Base-by-base conservation (phyloP, 768 basidiomycete species). In the Filobasidium floriforme region DNA sequence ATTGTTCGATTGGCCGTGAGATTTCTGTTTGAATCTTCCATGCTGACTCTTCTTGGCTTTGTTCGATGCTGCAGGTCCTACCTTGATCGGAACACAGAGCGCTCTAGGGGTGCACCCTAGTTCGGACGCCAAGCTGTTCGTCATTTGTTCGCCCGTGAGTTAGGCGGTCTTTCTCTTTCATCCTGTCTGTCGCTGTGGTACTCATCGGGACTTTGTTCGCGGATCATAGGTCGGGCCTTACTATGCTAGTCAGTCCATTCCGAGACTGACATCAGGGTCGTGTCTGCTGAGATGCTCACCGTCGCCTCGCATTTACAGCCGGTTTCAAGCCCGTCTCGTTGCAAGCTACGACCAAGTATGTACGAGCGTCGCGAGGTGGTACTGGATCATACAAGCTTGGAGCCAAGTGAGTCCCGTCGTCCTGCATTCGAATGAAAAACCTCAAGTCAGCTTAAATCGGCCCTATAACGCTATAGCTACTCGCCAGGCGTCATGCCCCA, bases 291-390 rank as follows among this genome's bases (percentile, higher is more conserved):
- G 15, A 19, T 60, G 28, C 22, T 24, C 52, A 26, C 52, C 22
- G 12, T 54, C 10, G 10, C 43, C 46, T 15, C 55, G 9, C 46
- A 18, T 49, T 49, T 12, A 5, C 71, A 71, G 68, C 86, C 37
- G 91, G 91, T 14, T 93, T 92, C 83, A 93, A 93, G 79, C 90
- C 92, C 28, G 85, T 94, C 59, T 85, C 89, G n/a, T 82, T 93
- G 60, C 86, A 89, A 65, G 92, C 88, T 0, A 90, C 89, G 0
- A 89, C 88, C 0, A 85, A 90, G 73, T 87, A 85, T 73, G 86
- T 89, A 46, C 88, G 92, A 55, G 90, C 92, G 6, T 85, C 87
- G 55, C 89, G 90, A 5, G 91, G 92, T 71, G 92, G 92, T 84
- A 93, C 90, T 51, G 92, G 92, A 41, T 87, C 88, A 10, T 92